A percentile compares a stretch with the other conserved stretches of the same genome.
Conservation (phyloP, 2,329 filamentous ascomycete genomes). For the Fusarium mundagurra region DNA sequence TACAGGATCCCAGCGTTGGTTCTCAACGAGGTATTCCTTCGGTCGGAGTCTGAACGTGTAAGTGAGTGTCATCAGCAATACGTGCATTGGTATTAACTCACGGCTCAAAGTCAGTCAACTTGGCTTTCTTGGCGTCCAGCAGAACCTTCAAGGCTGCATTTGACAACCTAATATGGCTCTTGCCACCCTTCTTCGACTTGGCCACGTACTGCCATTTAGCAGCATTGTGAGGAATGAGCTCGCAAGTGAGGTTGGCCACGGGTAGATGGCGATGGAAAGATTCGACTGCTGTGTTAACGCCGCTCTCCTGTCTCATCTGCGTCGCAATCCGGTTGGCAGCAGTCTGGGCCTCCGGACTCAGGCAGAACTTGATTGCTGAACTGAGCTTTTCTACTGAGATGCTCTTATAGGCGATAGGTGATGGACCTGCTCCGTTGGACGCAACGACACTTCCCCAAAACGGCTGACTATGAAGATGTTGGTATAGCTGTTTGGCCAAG, state of each 20-base stretch:
- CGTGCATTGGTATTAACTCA: rapidly evolving
- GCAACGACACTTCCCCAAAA: constrained; percentile 28
- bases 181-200: neutral
- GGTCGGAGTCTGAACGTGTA: neutral
- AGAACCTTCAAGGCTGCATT: neutral
- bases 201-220: neutral
- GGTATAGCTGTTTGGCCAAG: no score
- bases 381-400: constrained; percentile 27
- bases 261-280: constrained; percentile 13
- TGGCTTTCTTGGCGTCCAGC: neutral
- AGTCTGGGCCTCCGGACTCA: constrained; percentile 6
- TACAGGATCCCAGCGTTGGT: neutral
- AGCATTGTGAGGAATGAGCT: neutral
- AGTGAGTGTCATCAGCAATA: neutral
- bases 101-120: neutral
- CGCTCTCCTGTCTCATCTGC: constrained; percentile 10
- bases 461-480: neutral
- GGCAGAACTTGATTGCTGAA: constrained; percentile 31
- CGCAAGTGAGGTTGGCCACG: neutral
- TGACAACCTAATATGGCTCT: neutral
- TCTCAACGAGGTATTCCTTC: neutral
- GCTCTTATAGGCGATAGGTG: constrained; percentile 4
- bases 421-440: constrained; percentile 5
- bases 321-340: neutral
- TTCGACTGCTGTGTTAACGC: neutral